phyloP scores from a whole-genome alignment of 495 filamentous ascomycete genomes.

The Barbatosphaeria neglecta region DNA sequence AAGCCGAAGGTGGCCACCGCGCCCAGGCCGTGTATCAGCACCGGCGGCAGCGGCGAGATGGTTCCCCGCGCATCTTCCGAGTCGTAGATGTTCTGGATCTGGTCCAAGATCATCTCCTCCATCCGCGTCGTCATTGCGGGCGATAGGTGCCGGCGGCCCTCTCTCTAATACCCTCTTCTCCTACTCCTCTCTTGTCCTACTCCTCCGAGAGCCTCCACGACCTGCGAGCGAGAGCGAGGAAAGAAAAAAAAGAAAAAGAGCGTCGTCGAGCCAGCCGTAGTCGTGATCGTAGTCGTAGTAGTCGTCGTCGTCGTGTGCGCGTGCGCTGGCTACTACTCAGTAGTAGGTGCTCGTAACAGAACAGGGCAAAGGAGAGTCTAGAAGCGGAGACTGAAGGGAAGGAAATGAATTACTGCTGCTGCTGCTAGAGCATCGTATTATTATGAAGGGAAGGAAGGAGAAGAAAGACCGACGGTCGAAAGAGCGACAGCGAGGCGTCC shows the following conservation, averaged over 20 bases:
- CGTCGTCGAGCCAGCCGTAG: not conserved
- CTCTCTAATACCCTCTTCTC: too few relatives aligned
- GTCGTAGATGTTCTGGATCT: conserved; percentile 7
- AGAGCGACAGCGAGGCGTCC: not conserved
- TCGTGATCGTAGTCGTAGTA: too few relatives aligned
- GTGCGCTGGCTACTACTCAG: not conserved
- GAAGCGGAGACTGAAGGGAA: conserved; percentile 1
- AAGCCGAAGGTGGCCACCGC: conserved; percentile 46
- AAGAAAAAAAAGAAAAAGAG: not conserved
- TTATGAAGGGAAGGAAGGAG: too few relatives aligned
- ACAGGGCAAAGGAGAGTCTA: not conserved
- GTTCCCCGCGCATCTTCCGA: conserved; percentile 14
- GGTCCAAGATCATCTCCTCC: conserved; percentile 6
- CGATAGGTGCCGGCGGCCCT: not conserved
- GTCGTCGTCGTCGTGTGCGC: not conserved
- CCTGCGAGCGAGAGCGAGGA: not conserved
- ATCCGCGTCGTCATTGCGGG: conserved; percentile 3
- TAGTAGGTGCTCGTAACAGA: not conserved
- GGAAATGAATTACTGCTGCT: too few relatives aligned
- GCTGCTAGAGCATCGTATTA: too few relatives aligned
- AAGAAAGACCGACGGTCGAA: too few relatives aligned
- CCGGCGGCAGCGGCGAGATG: conserved; percentile 35
- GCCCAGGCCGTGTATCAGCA: conserved; percentile 39
- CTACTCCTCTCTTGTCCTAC: too few relatives aligned
- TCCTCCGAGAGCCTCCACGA: too few relatives aligned